Percentiles rank a stretch among this genome's conserved stretches.
phyloP scores from a whole-genome alignment of 352 stramenopile species.

The Globisporangium nodosum region DNA sequence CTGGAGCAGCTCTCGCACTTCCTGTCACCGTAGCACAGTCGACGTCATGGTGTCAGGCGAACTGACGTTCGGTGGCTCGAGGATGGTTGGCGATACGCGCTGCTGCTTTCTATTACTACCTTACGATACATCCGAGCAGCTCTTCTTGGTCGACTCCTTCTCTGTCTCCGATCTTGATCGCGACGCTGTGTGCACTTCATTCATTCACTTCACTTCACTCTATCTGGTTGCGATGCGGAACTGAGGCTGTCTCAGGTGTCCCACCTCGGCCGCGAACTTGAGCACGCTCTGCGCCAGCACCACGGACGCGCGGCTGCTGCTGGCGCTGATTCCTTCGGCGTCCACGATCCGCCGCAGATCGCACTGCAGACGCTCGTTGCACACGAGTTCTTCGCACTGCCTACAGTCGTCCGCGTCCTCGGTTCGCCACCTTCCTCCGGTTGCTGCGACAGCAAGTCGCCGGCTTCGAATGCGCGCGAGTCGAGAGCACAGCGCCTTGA shows the following conservation, averaged over 20 bases:
- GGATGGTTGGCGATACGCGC: neutral
- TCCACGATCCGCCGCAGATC: slow-evolving; percentile 34
- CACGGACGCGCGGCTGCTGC: slow-evolving; percentile 24
- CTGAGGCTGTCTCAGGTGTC: neutral
- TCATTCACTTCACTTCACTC: neutral
- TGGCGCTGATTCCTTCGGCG: slow-evolving; percentile 6
- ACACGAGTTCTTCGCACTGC: slow-evolving; percentile 29
- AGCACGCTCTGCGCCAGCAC: slow-evolving; percentile 43
- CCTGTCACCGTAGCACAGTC: neutral
- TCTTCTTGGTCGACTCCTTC: too few relatives aligned
- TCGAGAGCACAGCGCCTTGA: slow-evolving; percentile 39
- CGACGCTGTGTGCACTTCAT: neutral
- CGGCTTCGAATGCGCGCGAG: slow-evolving; percentile 18
- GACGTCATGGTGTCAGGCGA: neutral
- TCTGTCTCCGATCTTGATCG: too few relatives aligned
- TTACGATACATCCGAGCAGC: neutral
- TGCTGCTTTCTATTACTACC: neutral
- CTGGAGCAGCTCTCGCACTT: slow-evolving; percentile 52
- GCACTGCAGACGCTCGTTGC: slow-evolving; percentile 42
- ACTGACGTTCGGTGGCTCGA: neutral
- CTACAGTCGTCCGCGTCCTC: slow-evolving; percentile 15
- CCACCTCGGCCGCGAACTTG: slow-evolving; percentile 15
- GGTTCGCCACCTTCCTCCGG: neutral
- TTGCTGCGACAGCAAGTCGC: neutral
- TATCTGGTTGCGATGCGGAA: neutral